Evolutionary conservation across 2,329 filamentous ascomycete genomes (phyloP), one percentile per base, ranked within the genome.

Genomic region (Sporothrix protearum): DNA sequence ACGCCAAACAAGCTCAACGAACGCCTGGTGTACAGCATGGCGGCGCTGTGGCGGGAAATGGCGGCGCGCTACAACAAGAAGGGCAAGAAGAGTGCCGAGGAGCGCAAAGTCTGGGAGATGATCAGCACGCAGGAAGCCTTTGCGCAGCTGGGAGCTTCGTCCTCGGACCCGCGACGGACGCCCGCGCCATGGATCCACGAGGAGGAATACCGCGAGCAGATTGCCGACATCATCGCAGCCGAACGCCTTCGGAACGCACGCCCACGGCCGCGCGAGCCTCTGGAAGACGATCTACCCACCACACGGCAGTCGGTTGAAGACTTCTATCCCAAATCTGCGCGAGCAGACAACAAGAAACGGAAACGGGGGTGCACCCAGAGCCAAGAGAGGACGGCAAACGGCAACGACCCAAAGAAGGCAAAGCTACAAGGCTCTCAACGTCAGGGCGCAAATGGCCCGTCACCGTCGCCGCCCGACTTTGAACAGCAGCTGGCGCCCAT

Each of bases 21-120:
- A 77, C 97, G 96, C 77, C 85, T 97, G 12, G 94, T 99, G 9
- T 79, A 93, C 77, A 99, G 96, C 74, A 95, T 99, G 92, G 94
- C 93, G 71, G 92, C 92, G 0, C 81, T 99, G 2, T 99, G 96
- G 96, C 72, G 73, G 2, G 74, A 75, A 45, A 73, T 75, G 73
- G 74, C 73, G 0, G 71, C 51, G 2, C 45, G 53, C 6, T 75
- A 75, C 69, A 47, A 71, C 66, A 90, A 89, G 78, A 93, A 97
- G 76, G 96, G 98, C 80, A 93, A 91, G 0, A 89, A 89, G 72
- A 88, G 94, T 59, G 88, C 94, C 42, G 95, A 92, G 79, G 85
- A 87, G 64, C 87, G 87, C 61, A 90, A 95, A 86, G 87, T 61
- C 1, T 83, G 91, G 63, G 82, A 81, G 6, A 84, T 88, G 74